phyloP scores from a whole-genome alignment of 2,329 filamentous ascomycete species.

The Colletotrichum sojae region DNA sequence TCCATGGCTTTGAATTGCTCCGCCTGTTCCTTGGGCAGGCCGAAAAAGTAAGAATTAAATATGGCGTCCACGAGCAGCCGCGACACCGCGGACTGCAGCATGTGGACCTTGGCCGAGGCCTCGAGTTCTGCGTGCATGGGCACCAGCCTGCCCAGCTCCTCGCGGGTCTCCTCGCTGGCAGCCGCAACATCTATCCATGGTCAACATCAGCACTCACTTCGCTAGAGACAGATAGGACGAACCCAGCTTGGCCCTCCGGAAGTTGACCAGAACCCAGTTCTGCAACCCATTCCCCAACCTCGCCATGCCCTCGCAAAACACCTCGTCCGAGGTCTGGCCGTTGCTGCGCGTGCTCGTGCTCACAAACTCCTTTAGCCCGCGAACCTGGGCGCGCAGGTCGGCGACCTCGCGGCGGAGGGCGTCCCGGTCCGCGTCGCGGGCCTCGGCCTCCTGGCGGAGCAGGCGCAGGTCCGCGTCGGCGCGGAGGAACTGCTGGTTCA shows the following conservation, averaged over 20 bases:
- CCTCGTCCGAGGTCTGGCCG: slow-evolving; percentile 75
- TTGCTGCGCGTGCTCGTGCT: slow-evolving; percentile 75
- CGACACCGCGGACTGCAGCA: slow-evolving; percentile 75
- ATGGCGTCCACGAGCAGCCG: slow-evolving; percentile 72
- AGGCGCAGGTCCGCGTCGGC: slow-evolving; percentile 68
- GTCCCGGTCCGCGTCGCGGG: slow-evolving; percentile 61
- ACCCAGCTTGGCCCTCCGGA: slow-evolving; percentile 73
- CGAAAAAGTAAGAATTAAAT: slow-evolving; percentile 75
- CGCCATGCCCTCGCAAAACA: slow-evolving; percentile 73
- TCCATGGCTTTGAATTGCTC: slow-evolving; percentile 65
- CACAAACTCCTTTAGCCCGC: slow-evolving; percentile 80
- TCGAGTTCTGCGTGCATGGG: slow-evolving; percentile 71
- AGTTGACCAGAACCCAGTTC: slow-evolving; percentile 82
- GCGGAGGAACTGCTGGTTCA: slow-evolving; percentile 67
- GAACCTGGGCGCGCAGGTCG: slow-evolving; percentile 70
- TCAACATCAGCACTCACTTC: slow-evolving; percentile 17
- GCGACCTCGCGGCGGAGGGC: slow-evolving; percentile 69
- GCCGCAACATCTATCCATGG: slow-evolving; percentile 58
- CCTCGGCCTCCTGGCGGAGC: slow-evolving; percentile 64
- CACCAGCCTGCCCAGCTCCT: slow-evolving; percentile 63
- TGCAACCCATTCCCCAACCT: slow-evolving; percentile 77
- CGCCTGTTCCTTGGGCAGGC: slow-evolving; percentile 69
- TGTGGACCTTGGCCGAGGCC: slow-evolving; percentile 69
- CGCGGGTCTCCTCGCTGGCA: slow-evolving; percentile 56
- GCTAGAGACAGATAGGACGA: slow-evolving; percentile 43